phyloP scores from a whole-genome alignment of 805 yeast genomes.

The Nakazawaea populi region DNA sequence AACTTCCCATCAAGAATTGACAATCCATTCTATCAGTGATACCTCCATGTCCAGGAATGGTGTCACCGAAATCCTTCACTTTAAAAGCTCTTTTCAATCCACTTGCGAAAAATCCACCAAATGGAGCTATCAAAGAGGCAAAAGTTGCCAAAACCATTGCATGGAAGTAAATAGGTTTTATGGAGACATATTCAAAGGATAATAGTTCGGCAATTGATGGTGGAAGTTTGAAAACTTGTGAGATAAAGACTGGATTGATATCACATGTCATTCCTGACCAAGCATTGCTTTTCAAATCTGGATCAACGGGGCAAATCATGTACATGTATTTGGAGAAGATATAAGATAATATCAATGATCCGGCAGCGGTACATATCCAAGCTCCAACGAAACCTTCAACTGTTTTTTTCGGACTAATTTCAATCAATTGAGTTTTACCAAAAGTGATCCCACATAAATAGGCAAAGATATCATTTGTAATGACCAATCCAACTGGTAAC shows the following conservation, averaged over 20 bases:
- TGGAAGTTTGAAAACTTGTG: conserved; percentile 75
- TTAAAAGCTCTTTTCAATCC: conserved; percentile 97
- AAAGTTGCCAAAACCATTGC: conserved; percentile 82
- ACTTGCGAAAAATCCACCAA: conserved; percentile 96
- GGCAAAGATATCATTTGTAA: conserved; percentile 93
- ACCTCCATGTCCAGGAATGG: conserved; percentile 99
- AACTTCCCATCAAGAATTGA: conserved; percentile 96
- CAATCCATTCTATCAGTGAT: conserved; percentile 97
- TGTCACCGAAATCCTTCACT: conserved; percentile 95
- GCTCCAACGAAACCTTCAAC: conserved; percentile 98
- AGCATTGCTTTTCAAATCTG: conserved; percentile 53
- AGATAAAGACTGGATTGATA: conserved; percentile 83
- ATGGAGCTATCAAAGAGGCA: conserved; percentile 96
- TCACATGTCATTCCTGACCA: conserved; percentile 67
- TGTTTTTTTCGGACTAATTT: conserved; percentile 94
- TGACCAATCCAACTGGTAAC: conserved; percentile 86
- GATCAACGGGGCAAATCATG: conserved; percentile 82
- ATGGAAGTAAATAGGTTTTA: conserved; percentile 90
- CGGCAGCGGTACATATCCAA: conserved; percentile 85
- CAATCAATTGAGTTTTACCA: conserved; percentile 88
- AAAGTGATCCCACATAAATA: conserved; percentile 95
- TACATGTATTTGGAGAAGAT: conserved; percentile 61
- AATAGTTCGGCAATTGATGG: conserved; percentile 46
- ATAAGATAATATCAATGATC: conserved; percentile 62
- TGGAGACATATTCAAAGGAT: conserved; percentile 39